Base-by-base conservation (phyloP, 2,329 filamentous ascomycete genomes). In the Clonostachys rosea region DNA sequence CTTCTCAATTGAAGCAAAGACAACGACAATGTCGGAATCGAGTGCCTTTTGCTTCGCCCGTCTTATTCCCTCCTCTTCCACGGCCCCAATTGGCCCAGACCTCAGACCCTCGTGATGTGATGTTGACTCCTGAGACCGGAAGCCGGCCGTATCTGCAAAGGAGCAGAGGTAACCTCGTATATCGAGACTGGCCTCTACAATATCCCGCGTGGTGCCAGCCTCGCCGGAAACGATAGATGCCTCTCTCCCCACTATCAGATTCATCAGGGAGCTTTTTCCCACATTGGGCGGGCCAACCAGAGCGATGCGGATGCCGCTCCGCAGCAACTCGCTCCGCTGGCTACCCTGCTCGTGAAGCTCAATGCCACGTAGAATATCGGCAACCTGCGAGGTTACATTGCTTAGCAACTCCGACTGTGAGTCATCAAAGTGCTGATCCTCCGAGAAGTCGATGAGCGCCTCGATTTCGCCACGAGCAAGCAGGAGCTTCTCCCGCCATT, bases 351-450 rank as follows among this genome's bases (percentile, higher is more conserved):
- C 81, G 65, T 96, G 89, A 34, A 81, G 64, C 13, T 72, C 69
- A 49, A 97, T 84, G 48, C 84, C 76, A 33, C 63, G 60, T 47
- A 83, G 70, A 47, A 97, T 79, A 1, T 59, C 63, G 2, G 64
- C 60, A 3, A 95, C 79, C 59, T 91, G 83, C 1, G 54, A 55
- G 2, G 82, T 78, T 33, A 96, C 88, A 43, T 84, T 89, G 1
- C 61, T 64, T 41, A 95, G 76, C 18, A 97, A 74, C 47, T 87
- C 79, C 1, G 76, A 69, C 1, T 90, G 87, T 4, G 89, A 86
- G 65, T 96, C 91, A 56, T 97, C 91, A 59, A 99, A 95, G 69
- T 97, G 89, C 67, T 99, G 92, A 59, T 97, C 94, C 64, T 99
- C 94, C 1, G 89, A 87, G 63, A 99, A 99, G 66, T 99, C 94